phyloP scores from a whole-genome alignment of 352 stramenopile species.

The Phytophthora macrochlamydospora region DNA sequence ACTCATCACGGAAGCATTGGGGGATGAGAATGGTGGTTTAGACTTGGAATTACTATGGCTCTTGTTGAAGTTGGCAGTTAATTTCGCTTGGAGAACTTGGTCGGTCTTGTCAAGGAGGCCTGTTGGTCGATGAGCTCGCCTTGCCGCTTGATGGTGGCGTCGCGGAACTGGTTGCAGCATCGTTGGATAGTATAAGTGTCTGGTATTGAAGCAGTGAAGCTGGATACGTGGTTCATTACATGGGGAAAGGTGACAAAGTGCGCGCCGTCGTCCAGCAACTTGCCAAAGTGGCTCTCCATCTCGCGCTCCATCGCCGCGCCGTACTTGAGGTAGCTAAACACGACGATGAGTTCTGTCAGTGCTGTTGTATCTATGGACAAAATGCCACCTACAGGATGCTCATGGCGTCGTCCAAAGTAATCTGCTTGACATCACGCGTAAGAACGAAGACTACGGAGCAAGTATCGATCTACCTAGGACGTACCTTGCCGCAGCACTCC shows the following conservation, averaged over 20 bases:
- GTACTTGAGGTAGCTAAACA: constrained; percentile 76
- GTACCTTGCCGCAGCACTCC: constrained; percentile 63
- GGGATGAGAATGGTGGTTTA: constrained; percentile 9
- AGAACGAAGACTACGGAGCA: background rate
- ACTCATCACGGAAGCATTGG: constrained; percentile 12
- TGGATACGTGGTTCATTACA: constrained; percentile 20
- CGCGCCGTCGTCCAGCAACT: constrained; percentile 61
- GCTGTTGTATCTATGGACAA: background rate
- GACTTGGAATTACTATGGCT: background rate
- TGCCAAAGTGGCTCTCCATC: constrained; percentile 78
- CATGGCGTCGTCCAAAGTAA: constrained; percentile 80
- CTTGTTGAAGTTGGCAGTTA: constrained; percentile 14
- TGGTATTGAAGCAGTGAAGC: too few species aligned
- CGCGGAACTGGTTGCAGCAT: constrained; percentile 46
- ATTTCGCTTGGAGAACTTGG: constrained; percentile 57
- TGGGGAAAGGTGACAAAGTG: constrained; percentile 70
- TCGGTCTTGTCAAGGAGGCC: constrained; percentile 42
- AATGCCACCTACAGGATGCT: constrained; percentile 63
- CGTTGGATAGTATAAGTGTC: too few species aligned
- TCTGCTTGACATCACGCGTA: constrained; percentile 32
- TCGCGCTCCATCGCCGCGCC: constrained; percentile 79
- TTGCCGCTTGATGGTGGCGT: constrained; percentile 58
- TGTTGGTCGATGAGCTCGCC: constrained; percentile 74
- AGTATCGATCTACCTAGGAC: constrained; percentile 10
- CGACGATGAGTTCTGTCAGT: background rate